Evolutionary conservation across 2,329 filamentous ascomycete genomes (phyloP).

Genomic region (Xylariaceae sp.): DNA sequence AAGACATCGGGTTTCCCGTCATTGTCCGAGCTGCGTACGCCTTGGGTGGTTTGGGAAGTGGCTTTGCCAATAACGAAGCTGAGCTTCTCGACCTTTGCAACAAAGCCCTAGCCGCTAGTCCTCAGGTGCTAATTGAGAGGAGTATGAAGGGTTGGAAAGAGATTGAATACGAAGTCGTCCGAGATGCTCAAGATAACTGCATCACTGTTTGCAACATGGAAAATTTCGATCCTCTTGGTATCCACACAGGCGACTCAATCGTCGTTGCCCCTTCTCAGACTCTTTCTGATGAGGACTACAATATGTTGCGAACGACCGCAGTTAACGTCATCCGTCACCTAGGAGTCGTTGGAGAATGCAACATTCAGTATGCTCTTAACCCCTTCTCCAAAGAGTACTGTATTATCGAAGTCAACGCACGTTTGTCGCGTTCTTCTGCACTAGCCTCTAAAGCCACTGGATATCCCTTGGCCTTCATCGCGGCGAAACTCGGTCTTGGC

Average conservation of each 20-base stretch:
- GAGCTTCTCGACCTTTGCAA: conserved; percentile 84
- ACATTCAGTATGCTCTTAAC: conserved; percentile 97
- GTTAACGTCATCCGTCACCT: conserved; percentile 96
- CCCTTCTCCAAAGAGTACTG: conserved; percentile 94
- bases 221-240: conserved; percentile 97
- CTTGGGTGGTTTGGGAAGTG: conserved; percentile 88
- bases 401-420: conserved; percentile 98
- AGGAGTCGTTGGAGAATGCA: conserved; percentile 96
- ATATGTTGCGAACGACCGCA: conserved; percentile 95
- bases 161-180: conserved; percentile 97
- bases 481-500: conserved; percentile 89
- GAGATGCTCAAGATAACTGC: conserved; percentile 93
- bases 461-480: conserved; percentile 92
- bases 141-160: conserved; percentile 99
- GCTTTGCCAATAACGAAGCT: conserved; percentile 83
- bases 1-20: conserved; percentile 90
- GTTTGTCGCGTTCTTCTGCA: conserved; percentile 90
- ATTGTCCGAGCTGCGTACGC: conserved; percentile 97
- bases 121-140: conserved; percentile 92
- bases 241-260: conserved; percentile 96
- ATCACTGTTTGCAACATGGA: conserved; percentile 99
- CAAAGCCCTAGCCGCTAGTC: conserved; percentile 90
- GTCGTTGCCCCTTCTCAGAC: conserved; percentile 97
- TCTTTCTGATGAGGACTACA: conserved; percentile 95
- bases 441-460: conserved; percentile 95